Conservation (phyloP, 352 stramenopile species). For the Pilasporangium apinafurcum region DNA sequence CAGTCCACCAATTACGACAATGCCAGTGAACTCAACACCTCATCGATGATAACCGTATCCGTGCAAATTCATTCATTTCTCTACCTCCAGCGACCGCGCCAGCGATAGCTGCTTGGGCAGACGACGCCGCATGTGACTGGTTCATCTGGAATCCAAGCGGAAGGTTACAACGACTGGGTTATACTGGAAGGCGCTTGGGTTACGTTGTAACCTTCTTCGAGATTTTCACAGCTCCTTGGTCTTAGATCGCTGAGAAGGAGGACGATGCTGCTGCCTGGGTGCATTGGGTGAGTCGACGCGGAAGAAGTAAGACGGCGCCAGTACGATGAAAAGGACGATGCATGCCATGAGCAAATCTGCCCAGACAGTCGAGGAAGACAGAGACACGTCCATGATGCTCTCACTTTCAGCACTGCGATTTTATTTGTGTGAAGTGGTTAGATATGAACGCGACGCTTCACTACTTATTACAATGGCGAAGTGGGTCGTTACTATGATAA, state of each 20-base stretch:
- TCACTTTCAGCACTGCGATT: too few species aligned
- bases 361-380: too few species aligned
- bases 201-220: neutral
- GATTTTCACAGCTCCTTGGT: conserved; percentile 11
- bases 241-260: neutral
- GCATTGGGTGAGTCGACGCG: conserved; percentile 9
- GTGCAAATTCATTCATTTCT: neutral
- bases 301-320: conserved; percentile 60
- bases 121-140: conserved; percentile 15
- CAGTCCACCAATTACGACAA: neutral
- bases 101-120: conserved; percentile 44
- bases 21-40: too few species aligned
- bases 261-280: neutral
- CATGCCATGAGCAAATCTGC: conserved; percentile 49
- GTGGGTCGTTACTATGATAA: too few species aligned
- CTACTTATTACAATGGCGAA: too few species aligned
- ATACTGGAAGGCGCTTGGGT: conserved; percentile 1
- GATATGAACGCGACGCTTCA: too few species aligned
- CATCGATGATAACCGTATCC: neutral
- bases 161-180: neutral
- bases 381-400: too few species aligned
- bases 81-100: conserved; percentile 61
- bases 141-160: conserved; percentile 8
- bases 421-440: too few species aligned
- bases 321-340: conserved; percentile 56